Base-by-base conservation (phyloP, 306 rosid genomes). In the Malus asiatica region DNA sequence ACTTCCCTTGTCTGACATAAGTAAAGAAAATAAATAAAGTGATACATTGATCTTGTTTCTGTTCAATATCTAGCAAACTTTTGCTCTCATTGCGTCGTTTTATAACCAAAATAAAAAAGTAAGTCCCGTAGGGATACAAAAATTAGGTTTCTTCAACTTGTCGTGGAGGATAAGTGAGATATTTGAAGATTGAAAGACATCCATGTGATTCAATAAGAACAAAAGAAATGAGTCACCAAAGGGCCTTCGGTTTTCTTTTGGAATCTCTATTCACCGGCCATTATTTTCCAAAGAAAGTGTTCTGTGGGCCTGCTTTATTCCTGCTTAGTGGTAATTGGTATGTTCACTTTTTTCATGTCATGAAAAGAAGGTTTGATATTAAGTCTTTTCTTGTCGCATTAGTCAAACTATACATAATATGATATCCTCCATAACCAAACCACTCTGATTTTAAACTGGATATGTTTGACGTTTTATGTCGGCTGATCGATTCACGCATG, bases 141-240 rank as follows among this genome's bases (percentile, higher is more conserved):
- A 38, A 15, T 14, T 20, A 61, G 29, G 53, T 13, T 42, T 38
- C 0, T 64, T 16, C 68, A 20, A 19, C 11, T 19, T 0, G 58
- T 27, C 44, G 11, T 3, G 30, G 15, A 22, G 35, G 77, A 75
- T 25, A 12, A 74, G 75, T 48, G 83, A 74, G 7, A 29, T 3
- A 48, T 16, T 48, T 61, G 40, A 25, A 66, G 80, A 35, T 30
- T 12, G 75, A 33, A 60, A 13, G 58, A 27, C 70, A 79, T 52
- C 66, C 77, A 76, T 53, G 79, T 71, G 84, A 63, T 46, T 60
- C 76, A 38, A 65, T 69, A 71, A 46, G 75, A 79, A 75, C 75
- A 78, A 70, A 77, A 38, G 44, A 75, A 75, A 53, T 59, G 76
- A 76, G 78, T 79, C 78, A 76, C 18, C 4, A 6, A 16, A 23